Conservation (phyloP, 129 eudicot species). For the Silybum marianum region DNA sequence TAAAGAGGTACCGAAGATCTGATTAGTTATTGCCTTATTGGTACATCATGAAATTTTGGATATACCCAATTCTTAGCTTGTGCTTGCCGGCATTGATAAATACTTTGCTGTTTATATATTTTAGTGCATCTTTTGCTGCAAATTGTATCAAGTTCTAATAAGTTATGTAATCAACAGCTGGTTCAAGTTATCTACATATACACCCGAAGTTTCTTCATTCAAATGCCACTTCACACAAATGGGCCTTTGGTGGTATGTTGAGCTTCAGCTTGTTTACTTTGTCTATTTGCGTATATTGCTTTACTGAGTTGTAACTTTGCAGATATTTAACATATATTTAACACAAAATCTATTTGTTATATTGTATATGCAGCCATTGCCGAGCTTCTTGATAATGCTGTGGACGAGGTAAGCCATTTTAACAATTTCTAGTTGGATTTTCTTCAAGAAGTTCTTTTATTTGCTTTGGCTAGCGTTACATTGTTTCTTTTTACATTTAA, state of each 20-base stretch:
- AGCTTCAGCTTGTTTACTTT: constrained; percentile 1
- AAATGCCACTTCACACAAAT: constrained; percentile 94
- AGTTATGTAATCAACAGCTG: constrained; percentile 46
- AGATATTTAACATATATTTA: constrained; percentile 16
- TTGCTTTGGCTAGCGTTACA: background rate
- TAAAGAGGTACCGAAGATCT: constrained; percentile 10
- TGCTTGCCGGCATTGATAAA: background rate
- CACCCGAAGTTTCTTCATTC: constrained; percentile 96
- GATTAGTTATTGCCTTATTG: constrained; percentile 2
- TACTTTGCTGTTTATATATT: background rate
- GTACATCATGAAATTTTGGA: background rate
- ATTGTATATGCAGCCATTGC: constrained; percentile 71
- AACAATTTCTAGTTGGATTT: background rate
- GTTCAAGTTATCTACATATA: constrained; percentile 56
- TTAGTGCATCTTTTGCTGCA: constrained; percentile 1
- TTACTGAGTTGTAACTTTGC: background rate
- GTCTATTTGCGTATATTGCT: background rate
- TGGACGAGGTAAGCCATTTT: constrained; percentile 77
- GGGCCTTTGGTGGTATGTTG: constrained; percentile 94
- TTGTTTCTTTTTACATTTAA: constrained; percentile 1
- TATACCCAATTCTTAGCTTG: background rate
- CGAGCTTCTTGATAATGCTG: constrained; percentile 90
- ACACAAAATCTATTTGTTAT: constrained; percentile 9
- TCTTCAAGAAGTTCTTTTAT: background rate
- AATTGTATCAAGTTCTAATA: constrained; percentile 22